phyloP scores from a whole-genome alignment of 2,329 filamentous ascomycete genomes.

The Didymella segeticola region DNA sequence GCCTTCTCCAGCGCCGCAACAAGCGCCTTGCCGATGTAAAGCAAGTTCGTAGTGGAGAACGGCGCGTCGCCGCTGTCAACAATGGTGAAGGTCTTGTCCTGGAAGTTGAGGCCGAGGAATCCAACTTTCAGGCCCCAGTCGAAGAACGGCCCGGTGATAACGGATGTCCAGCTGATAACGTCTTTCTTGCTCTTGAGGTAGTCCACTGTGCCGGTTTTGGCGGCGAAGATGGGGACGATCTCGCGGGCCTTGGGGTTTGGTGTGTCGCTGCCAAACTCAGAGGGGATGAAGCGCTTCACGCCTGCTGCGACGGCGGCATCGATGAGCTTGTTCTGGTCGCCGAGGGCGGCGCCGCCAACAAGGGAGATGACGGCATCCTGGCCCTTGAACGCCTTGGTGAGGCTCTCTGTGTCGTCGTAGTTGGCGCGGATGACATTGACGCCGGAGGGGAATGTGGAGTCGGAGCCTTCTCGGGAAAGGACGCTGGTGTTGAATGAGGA shows the following conservation, averaged over 20 bases:
- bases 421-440: slow-evolving; percentile 57
- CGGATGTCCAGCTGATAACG: slow-evolving; percentile 63
- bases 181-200: slow-evolving; percentile 59
- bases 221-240: slow-evolving; percentile 59
- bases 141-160: slow-evolving; percentile 58
- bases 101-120: slow-evolving; percentile 61
- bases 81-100: slow-evolving; percentile 59
- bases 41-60: slow-evolving; percentile 60
- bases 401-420: slow-evolving; percentile 55
- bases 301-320: slow-evolving; percentile 66
- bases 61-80: slow-evolving; percentile 63
- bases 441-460: slow-evolving; percentile 47
- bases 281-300: slow-evolving; percentile 67
- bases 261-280: slow-evolving; percentile 62
- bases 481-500: slow-evolving; percentile 62
- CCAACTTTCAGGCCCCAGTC: slow-evolving; percentile 55
- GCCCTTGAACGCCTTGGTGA: slow-evolving; percentile 60
- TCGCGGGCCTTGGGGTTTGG: slow-evolving; percentile 44
- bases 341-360: slow-evolving; percentile 51
- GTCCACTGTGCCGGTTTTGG: slow-evolving; percentile 58
- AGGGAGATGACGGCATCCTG: slow-evolving; percentile 64
- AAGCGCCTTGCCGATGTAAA: slow-evolving; percentile 60
- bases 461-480: slow-evolving; percentile 59
- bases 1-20: slow-evolving; percentile 58
- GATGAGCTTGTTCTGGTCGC: slow-evolving; percentile 60